Percentiles rank a stretch among this genome's conserved stretches.
phyloP scores from a whole-genome alignment of 176 grass and related monocot species.

The Lolium perenne region DNA sequence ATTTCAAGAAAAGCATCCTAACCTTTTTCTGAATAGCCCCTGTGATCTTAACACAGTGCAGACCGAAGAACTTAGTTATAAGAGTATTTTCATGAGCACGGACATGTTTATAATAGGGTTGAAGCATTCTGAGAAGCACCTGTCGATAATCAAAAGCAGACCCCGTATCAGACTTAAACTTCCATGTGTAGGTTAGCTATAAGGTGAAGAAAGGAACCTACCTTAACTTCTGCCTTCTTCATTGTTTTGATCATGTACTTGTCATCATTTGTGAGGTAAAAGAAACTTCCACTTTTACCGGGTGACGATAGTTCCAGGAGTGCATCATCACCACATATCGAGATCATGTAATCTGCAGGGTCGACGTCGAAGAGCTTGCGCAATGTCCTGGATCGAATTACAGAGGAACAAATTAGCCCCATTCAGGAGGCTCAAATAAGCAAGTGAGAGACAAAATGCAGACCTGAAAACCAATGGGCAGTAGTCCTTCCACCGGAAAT shows the following conservation, averaged over 20 bases:
- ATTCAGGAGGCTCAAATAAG: not conserved
- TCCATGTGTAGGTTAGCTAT: not conserved
- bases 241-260: conserved; percentile 58
- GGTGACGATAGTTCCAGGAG: conserved; percentile 40
- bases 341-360: conserved; percentile 47
- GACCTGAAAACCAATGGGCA: conserved; percentile 90
- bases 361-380: conserved; percentile 46
- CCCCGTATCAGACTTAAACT: not conserved
- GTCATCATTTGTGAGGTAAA: conserved; percentile 50
- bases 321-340: conserved; percentile 43
- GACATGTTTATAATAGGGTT: conserved; percentile 82
- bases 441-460: not conserved
- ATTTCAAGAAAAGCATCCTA: not conserved
- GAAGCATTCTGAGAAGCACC: conserved; percentile 94
- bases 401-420: conserved; percentile 19
- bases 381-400: conserved; percentile 32
- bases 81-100: conserved; percentile 67
- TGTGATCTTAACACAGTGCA: conserved; percentile 81
- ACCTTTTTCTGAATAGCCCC: conserved; percentile 87
- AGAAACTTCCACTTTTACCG: conserved; percentile 50
- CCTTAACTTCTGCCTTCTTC: conserved; percentile 49
- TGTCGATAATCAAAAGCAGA: conserved; percentile 31
- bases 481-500: conserved; percentile 93
- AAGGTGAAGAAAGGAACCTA: not conserved
- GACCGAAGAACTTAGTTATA: conserved; percentile 80